Conservation (phyloP, 1,284 basidiomycete genomes). For the Vanrija sp. region DNA sequence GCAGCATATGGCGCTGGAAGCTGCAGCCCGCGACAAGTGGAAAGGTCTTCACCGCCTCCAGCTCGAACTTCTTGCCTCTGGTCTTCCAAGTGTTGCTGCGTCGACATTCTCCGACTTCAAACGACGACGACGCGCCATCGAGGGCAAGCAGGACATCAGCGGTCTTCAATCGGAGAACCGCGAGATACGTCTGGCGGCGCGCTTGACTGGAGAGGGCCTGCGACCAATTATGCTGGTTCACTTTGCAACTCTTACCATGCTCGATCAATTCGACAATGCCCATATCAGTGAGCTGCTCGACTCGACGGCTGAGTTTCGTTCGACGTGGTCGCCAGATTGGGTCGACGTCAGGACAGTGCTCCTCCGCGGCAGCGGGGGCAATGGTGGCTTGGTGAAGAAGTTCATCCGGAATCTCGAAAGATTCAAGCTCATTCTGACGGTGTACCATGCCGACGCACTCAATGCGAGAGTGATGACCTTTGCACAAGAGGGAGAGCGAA, state of each 20-base stretch:
- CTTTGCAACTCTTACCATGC: constrained; percentile 25
- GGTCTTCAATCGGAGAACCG: constrained; percentile 16
- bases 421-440: too few relatives aligned
- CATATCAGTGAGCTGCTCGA: constrained; percentile 16
- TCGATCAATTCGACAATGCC: constrained; percentile 19
- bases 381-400: too few relatives aligned
- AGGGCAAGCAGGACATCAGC: constrained; percentile 14
- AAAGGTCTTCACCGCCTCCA: constrained; percentile 18
- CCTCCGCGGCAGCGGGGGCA: too few relatives aligned
- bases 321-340: too few relatives aligned
- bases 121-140: constrained; percentile 12
- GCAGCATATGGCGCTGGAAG: constrained; percentile 22
- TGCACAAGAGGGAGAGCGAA: too few relatives aligned
- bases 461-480: too few relatives aligned
- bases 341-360: too few relatives aligned
- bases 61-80: constrained; percentile 18
- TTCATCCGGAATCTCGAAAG: too few relatives aligned
- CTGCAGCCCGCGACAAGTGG: constrained; percentile 20
- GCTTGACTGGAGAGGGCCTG: constrained; percentile 20
- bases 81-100: constrained; percentile 15
- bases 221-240: constrained; percentile 16
- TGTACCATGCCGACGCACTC: too few relatives aligned
- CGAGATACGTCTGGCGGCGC: constrained; percentile 17
- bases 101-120: constrained; percentile 15
- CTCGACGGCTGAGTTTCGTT: constrained; percentile 3